These are phyloP conservation scores for Fraxinus greggii DNA, from an alignment of 305 asterid genomes.

Conservation along the genomic window DNA sequence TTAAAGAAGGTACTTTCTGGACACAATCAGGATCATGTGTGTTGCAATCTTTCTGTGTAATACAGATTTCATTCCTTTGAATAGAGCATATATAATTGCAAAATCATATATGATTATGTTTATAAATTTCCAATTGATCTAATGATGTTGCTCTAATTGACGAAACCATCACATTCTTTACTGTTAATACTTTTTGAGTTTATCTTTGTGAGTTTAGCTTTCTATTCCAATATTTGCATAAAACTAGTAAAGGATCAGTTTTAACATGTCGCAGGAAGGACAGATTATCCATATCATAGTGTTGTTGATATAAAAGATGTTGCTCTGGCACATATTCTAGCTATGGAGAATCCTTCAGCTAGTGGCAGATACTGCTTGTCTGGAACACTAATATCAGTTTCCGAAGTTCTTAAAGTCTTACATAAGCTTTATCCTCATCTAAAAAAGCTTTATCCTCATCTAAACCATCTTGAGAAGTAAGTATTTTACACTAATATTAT, in stretches of 20 bases:
- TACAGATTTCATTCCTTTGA: not conserved
- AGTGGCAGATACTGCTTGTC: conserved; percentile 42
- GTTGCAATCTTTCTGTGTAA: not conserved
- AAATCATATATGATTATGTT: not conserved
- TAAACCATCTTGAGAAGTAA: conserved; percentile 28
- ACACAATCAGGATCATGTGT: not conserved
- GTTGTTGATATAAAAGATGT: conserved; percentile 54
- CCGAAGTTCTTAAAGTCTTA: conserved; percentile 22
- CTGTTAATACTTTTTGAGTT: not conserved
- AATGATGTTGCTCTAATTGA: not conserved
- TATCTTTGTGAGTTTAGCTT: not conserved
- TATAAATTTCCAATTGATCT: not conserved
- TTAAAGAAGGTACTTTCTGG: conserved; percentile 16
- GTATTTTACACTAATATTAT: not conserved
- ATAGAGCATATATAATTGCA: not conserved
- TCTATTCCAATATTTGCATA: not conserved
- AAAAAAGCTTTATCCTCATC: conserved; percentile 36
- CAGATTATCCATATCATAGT: not conserved
- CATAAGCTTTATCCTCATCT: conserved; percentile 37
- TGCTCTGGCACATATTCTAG: conserved; percentile 42
- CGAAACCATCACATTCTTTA: not conserved
- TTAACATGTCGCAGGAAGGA: not conserved
- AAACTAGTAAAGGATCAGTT: not conserved
- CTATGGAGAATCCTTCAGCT: conserved; percentile 41
- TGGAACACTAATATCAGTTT: conserved; percentile 12